Conservation (phyloP, 345 rosid genomes). For the Microthlaspi erraticum region DNA sequence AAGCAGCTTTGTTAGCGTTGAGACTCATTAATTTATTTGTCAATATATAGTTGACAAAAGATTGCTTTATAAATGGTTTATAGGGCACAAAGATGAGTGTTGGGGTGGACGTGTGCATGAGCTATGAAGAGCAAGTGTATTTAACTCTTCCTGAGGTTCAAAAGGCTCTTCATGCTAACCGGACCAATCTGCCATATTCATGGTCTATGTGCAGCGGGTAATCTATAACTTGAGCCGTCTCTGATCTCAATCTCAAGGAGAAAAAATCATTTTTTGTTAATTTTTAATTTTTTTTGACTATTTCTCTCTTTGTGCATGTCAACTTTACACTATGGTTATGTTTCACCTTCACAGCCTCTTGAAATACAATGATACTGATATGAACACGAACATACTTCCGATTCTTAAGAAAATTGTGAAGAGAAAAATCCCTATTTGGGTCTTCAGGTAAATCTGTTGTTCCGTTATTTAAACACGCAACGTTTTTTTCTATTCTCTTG, state of each 20-base stretch:
- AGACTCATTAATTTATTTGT: too few species aligned
- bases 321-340: not conserved
- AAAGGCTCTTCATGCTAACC: constrained; percentile 87
- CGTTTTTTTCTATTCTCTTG: too few species aligned
- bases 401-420: constrained; percentile 70
- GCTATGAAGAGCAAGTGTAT: constrained; percentile 65
- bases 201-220: constrained; percentile 93
- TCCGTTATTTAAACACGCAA: too few species aligned
- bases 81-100: constrained; percentile 78
- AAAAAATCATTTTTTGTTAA: too few species aligned
- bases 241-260: not conserved
- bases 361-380: constrained; percentile 62
- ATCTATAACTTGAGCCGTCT: not conserved
- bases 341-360: constrained; percentile 50
- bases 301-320: too few species aligned
- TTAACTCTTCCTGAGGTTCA: constrained; percentile 90
- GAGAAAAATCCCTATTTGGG: constrained; percentile 72
- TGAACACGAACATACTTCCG: constrained; percentile 71
- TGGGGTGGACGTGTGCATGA: constrained; percentile 91
- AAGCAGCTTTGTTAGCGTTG: not conserved
- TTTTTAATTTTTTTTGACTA: too few species aligned
- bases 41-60: constrained; percentile 7
- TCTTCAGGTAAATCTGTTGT: constrained; percentile 59
- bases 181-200: constrained; percentile 61
- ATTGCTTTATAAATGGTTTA: not conserved